phyloP scores from a whole-genome alignment of 2,329 filamentous ascomycete genomes.

The Alternaria sp. region DNA sequence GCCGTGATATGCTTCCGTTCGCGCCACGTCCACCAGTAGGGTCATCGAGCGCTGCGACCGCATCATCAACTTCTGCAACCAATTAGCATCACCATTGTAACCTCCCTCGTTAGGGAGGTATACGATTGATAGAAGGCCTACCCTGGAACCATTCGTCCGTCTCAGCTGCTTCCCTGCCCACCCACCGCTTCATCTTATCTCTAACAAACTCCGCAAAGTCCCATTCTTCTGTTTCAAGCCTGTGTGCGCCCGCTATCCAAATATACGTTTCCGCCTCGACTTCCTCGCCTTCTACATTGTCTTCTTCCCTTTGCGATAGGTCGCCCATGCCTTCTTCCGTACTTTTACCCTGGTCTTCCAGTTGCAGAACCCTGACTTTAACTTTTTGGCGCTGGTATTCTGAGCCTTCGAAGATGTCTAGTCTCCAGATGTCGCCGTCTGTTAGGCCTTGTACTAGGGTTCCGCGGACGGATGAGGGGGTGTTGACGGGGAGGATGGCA shows the following conservation, averaged over 20 bases:
- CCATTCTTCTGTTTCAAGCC: conserved; percentile 81
- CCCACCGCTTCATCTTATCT: conserved; percentile 74
- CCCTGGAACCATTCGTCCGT: conserved; percentile 58
- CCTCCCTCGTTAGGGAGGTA: neutral
- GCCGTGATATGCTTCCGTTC: conserved; percentile 53
- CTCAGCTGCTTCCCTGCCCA: conserved; percentile 54
- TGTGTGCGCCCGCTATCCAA: conserved; percentile 55
- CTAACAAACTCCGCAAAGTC: conserved; percentile 83
- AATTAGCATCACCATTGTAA: conserved; percentile 10
- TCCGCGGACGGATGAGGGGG: conserved; percentile 66
- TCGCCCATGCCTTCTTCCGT: conserved; percentile 36
- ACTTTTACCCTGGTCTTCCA: conserved; percentile 18
- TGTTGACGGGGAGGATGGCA: conserved; percentile 65
- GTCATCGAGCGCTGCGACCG: conserved; percentile 51
- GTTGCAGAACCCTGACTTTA: conserved; percentile 54
- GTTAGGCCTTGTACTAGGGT: conserved; percentile 80
- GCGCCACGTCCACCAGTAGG: conserved; percentile 57
- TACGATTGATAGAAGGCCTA: conserved; percentile 46
- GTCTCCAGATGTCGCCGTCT: conserved; percentile 73
- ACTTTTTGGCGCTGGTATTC: conserved; percentile 70
- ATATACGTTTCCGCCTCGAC: conserved; percentile 62
- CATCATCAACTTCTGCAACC: conserved; percentile 56
- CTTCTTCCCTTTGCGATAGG: conserved; percentile 34
- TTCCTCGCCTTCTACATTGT: conserved; percentile 47
- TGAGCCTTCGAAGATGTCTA: conserved; percentile 83